These are phyloP conservation scores for Pseudocercospora crystallina DNA, from an alignment of 2,329 filamentous ascomycete species.

Conservation along the genomic window DNA sequence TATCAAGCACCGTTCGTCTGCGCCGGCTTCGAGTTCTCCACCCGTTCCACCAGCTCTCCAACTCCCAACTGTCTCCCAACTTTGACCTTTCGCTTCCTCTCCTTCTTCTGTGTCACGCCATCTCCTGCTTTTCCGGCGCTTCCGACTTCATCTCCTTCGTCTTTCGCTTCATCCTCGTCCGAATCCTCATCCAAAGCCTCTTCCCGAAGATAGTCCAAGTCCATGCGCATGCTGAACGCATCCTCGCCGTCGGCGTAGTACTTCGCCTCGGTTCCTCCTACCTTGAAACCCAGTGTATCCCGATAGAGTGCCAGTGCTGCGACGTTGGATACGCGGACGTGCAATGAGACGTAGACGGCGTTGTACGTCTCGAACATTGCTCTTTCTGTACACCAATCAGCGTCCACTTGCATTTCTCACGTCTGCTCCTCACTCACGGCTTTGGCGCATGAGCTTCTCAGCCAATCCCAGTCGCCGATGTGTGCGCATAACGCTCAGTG, in stretches of 20 bases:
- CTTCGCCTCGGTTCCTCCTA: constrained; percentile 80
- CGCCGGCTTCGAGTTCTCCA: constrained; percentile 17
- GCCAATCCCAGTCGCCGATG: constrained; percentile 88
- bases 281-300: constrained; percentile 84
- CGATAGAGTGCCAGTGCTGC: constrained; percentile 91
- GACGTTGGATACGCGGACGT: constrained; percentile 91
- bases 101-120: constrained; percentile 38
- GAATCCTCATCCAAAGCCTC: constrained; percentile 52
- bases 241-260: constrained; percentile 99
- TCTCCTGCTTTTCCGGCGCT: constrained; percentile 14
- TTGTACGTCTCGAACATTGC: constrained; percentile 96
- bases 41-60: constrained; percentile 65
- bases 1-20: constrained; percentile 8
- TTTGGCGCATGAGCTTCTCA: constrained; percentile 96
- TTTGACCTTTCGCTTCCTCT: constrained; percentile 77
- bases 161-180: constrained; percentile 38
- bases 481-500: constrained; percentile 91
- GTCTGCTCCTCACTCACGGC: constrained; percentile 61
- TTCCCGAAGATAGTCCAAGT: constrained; percentile 62
- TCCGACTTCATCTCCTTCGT: constrained; percentile 39
- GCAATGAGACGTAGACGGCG: constrained; percentile 89
- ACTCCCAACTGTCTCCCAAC: constrained; percentile 80
- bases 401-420: not conserved
- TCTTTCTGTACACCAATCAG: constrained; percentile 59
- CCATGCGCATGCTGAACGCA: constrained; percentile 89